A percentile compares a stretch with the other conserved stretches of the same genome.
phyloP scores from a whole-genome alignment of 768 basidiomycete species.

The Mycena latifolia region DNA sequence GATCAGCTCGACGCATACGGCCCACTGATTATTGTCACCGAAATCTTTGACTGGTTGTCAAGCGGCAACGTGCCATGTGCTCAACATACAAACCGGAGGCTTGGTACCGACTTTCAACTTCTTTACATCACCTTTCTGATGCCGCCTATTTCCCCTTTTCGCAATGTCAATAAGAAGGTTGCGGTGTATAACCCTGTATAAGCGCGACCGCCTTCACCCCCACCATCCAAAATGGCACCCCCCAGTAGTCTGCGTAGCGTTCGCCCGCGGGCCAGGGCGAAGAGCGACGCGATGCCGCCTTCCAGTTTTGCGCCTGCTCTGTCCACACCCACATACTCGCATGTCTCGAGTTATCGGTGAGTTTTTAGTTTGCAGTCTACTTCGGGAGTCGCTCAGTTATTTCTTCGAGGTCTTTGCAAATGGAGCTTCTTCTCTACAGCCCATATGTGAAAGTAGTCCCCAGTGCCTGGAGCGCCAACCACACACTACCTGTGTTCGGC shows the following conservation, averaged over 20 bases:
- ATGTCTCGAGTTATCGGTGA: slow-evolving; percentile 65
- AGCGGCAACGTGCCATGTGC: slow-evolving; percentile 24
- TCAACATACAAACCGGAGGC: slow-evolving; percentile 17
- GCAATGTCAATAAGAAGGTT: slow-evolving; percentile 22
- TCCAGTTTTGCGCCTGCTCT: slow-evolving; percentile 51
- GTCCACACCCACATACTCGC: slow-evolving; percentile 48
- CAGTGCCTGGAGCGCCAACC: slow-evolving; percentile 40
- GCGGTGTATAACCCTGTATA: slow-evolving; percentile 15
- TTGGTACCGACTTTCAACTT: slow-evolving; percentile 22
- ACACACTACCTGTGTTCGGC: slow-evolving; percentile 67
- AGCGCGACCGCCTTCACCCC: background rate
- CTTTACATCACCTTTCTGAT: slow-evolving; percentile 29
- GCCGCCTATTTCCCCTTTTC: slow-evolving; percentile 15
- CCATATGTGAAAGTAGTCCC: slow-evolving; percentile 67
- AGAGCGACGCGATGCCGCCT: slow-evolving; percentile 40
- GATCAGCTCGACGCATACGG: background rate
- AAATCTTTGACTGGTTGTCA: slow-evolving; percentile 15
- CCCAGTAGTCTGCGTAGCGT: slow-evolving; percentile 28
- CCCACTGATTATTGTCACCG: slow-evolving; percentile 2
- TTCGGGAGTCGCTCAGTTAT: background rate
- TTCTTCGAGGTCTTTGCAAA: slow-evolving; percentile 58
- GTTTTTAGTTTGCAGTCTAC: too few species aligned
- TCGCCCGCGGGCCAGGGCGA: slow-evolving; percentile 24
- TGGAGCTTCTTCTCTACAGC: slow-evolving; percentile 74
- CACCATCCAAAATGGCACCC: slow-evolving; percentile 24